A percentile compares a stretch with the other conserved stretches of the same genome.
These are phyloP conservation scores for Metschnikowia aberdeeniae DNA, from an alignment of 805 yeast genomes.

Conservation along the genomic window DNA sequence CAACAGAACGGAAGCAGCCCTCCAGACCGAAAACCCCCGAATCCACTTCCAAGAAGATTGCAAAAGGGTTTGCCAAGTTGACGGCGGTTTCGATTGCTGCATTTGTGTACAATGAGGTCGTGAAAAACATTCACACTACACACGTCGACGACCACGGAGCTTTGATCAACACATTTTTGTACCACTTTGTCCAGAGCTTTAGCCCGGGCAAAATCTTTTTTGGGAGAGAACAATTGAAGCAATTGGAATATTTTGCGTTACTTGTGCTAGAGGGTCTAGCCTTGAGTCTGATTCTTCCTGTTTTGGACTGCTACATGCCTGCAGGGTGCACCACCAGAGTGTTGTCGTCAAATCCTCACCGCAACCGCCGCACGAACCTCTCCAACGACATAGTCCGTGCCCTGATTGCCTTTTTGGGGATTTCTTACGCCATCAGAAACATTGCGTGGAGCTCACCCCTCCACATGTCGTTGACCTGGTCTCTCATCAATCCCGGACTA, in stretches of 20 bases:
- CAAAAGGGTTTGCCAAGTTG: constrained; percentile 15
- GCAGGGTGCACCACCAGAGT: constrained; percentile 26
- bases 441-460: constrained; percentile 64
- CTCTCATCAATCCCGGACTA: constrained; percentile 56
- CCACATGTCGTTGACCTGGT: constrained; percentile 64
- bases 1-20: background rate
- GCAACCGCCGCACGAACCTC: constrained; percentile 26
- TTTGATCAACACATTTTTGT: constrained; percentile 37
- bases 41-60: background rate
- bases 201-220: constrained; percentile 15
- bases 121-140: constrained; percentile 48
- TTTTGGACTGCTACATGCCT: constrained; percentile 34
- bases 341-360: constrained; percentile 38
- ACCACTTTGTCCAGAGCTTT: constrained; percentile 23
- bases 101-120: constrained; percentile 48
- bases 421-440: constrained; percentile 64
- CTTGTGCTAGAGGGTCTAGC: constrained; percentile 48
- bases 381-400: constrained; percentile 39
- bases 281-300: constrained; percentile 55
- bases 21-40: background rate
- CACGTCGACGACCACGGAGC: constrained; percentile 43
- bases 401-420: constrained; percentile 62
- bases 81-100: constrained; percentile 42
- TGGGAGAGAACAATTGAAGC: background rate
- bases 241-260: constrained; percentile 14